Evolutionary conservation across 495 filamentous ascomycete genomes (phyloP).

Genomic region (Corynascus novoguineensis): DNA sequence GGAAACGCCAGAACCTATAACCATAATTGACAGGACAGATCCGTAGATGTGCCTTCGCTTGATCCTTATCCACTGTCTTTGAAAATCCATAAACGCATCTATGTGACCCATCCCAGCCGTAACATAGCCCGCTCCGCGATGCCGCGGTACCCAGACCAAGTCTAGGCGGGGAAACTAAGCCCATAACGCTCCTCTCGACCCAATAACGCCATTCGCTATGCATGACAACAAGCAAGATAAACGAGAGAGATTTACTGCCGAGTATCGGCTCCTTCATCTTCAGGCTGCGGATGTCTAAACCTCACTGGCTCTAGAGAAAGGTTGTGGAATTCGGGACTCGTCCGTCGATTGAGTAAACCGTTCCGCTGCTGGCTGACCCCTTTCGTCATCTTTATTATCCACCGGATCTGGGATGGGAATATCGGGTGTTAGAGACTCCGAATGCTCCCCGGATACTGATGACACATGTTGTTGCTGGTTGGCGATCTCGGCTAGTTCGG

Average conservation of each 20-base stretch:
- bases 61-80: neutral
- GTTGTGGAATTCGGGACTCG: neutral
- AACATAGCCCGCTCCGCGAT: neutral
- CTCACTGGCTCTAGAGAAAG: too few species aligned
- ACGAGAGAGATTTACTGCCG: neutral
- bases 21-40: neutral
- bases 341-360: neutral
- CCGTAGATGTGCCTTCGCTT: neutral
- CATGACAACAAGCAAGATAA: neutral
- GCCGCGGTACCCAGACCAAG: neutral
- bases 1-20: neutral
- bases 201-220: conserved; percentile 10
- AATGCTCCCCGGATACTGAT: neutral
- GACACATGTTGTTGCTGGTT: neutral
- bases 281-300: neutral
- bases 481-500: neutral
- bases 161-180: neutral
- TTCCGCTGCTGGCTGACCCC: neutral
- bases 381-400: neutral
- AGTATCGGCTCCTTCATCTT: neutral
- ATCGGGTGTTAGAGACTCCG: neutral
- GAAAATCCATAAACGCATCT: neutral
- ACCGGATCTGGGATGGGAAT: neutral
- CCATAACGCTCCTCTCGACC: neutral
- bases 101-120: neutral